Evolutionary conservation across 306 rosid genomes (phyloP), one percentile per base, ranked within the genome.

Genomic region (Quercus dentata): DNA sequence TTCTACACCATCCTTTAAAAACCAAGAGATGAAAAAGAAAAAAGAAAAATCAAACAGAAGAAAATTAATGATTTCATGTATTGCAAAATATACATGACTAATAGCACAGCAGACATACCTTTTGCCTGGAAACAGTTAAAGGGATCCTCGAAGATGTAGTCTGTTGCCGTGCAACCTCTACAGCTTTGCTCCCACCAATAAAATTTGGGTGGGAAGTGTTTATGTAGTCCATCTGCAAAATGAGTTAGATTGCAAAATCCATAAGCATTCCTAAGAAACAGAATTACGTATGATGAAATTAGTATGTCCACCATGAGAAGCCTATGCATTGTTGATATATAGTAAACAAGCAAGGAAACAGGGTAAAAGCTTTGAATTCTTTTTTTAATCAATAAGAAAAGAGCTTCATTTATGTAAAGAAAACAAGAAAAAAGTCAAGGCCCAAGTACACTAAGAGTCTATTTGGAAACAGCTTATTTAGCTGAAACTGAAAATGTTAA

Each of bases 191-290:
- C 80, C 99, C 99, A 78, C 99, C 99, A 87, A 95, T 69, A 90
- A 95, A 93, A 88, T 95, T 95, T 78, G 92, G 94, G 78, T 95
- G 99, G 69, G 99, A 95, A 78, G 99, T 95, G 82, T 95, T 95
- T 81, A 95, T 90, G 89, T 93, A 95, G 87, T 91, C 97, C 99
- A 95, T 93, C 99, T 95, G 89, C 89, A 88, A 71, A 83, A 77
- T 76, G 30, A 63, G 57, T 83, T 31, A 73, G 5, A 73, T 54
- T 49, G 65, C 69, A 71, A 74, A 71, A 38, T 33, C 52, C 51
- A 18, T 5, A 19, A 35, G 17, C 52, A n/a, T 68, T 19, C 17
- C 11, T 35, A 35, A 19, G 5, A 18, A 68, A 33, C 51, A 68
- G 15, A 35, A 68, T n/a, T 30, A 64, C 4, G 25, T 4, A 8